phyloP scores from a whole-genome alignment of 805 yeast genomes.

The Zygosaccharomyces rouxii region DNA sequence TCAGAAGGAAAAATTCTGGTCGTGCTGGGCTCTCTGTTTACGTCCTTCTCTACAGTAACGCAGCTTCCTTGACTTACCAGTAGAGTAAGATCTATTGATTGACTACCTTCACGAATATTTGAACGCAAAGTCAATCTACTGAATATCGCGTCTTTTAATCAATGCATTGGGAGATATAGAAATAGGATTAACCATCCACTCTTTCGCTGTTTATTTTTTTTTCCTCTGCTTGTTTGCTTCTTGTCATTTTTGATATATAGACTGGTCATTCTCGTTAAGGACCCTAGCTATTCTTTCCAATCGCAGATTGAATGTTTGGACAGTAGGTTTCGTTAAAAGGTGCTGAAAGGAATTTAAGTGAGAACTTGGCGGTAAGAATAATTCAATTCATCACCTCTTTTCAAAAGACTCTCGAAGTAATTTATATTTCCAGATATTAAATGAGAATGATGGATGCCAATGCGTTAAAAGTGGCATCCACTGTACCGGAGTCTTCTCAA shows the following conservation, averaged over 20 bases:
- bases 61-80: background rate
- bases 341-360: background rate
- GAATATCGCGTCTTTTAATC: slow-evolving; percentile 1
- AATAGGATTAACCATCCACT: background rate
- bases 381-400: background rate
- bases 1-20: background rate
- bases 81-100: background rate
- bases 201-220: slow-evolving; percentile 1
- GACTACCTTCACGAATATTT: background rate
- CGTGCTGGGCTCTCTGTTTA: background rate
- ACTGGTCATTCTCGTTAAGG: background rate
- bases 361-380: background rate
- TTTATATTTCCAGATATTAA: background rate
- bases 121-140: slow-evolving; percentile 1
- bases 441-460: background rate
- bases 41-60: background rate
- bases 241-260: background rate
- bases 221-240: background rate
- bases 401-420: background rate
- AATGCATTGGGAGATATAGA: background rate
- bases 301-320: background rate
- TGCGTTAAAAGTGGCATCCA: background rate
- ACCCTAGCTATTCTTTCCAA: background rate
- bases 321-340: background rate
- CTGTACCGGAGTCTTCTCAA: background rate